Base-by-base conservation (phyloP, 352 stramenopile species). In the Aphanomyces stellatus region DNA sequence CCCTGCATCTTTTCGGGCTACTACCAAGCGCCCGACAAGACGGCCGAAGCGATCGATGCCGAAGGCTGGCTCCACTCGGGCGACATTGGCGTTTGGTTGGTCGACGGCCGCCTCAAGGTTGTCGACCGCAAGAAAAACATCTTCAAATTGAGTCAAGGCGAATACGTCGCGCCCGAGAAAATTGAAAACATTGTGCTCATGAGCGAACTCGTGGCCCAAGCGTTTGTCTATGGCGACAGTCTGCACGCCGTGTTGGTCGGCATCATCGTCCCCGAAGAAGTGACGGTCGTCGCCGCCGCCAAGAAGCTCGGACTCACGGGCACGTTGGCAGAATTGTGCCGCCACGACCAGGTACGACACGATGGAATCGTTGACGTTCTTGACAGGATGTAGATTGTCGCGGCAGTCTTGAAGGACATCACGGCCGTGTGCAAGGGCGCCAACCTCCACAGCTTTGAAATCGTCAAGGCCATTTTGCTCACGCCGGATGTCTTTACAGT, bases 161-260 rank as follows among this genome's bases (percentile, higher is more conserved):
- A 99, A 78, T 98, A 99, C 75, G 85, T 99, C 1, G 93, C 96
- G 0, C 80, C 96, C 5, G 95, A 99, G 74, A 98, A 98, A 80
- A 93, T 99, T 74, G 96, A 99, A 71, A 96, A 91, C 71, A 85
- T 96, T 13, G 97, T 98, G 72, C 77, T 86, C 55, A 96, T 96
- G 71, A 93, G 78, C 53, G 60, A 72, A 0, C 92, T 98, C 70
- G 89, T 99, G 33, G 87, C 79, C 11, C 91, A 98, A 74, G 75
- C 81, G 22, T 99, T 98, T 73, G 92, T 98, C 1, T 88, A 98
- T 74, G 96, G 96, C 7, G 90, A 99, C 78, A 98, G 90, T 40
- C 84, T 97, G 27, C 85, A 98, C 73, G 96, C 72, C 72, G 96
- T 80, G 67, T 74, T 98, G 4, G 91, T 99, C 11, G 93, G 85